These are phyloP conservation scores for Trichoderma arundinaceum DNA, from an alignment of 2,329 filamentous ascomycete species.

Conservation along the genomic window DNA sequence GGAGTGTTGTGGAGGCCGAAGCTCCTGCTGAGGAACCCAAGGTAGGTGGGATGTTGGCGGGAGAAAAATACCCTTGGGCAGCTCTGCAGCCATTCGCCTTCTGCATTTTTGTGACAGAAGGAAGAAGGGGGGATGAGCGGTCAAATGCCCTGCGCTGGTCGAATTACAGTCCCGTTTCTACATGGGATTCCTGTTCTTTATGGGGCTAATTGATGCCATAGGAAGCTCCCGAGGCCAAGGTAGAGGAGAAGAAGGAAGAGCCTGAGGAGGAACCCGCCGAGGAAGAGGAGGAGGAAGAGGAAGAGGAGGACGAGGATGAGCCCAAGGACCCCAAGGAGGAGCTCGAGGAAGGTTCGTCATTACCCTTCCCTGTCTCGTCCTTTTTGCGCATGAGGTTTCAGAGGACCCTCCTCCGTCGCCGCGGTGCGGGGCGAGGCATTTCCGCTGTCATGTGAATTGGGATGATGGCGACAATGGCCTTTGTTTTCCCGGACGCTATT, in stretches of 20 bases:
- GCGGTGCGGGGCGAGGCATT: slow-evolving; percentile 33
- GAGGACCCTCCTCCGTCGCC: slow-evolving; percentile 7
- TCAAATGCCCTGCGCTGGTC: slow-evolving; percentile 1
- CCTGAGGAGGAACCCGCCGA: slow-evolving; percentile 57
- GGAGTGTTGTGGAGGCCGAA: slow-evolving; percentile 69
- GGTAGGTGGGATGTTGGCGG: slow-evolving; percentile 46
- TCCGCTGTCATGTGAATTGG: slow-evolving; percentile 31
- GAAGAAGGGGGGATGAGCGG: background rate
- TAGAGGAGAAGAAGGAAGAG: slow-evolving; percentile 54
- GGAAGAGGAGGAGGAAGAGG: slow-evolving; percentile 65
- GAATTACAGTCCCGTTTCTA: background rate
- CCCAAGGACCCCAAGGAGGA: slow-evolving; percentile 86
- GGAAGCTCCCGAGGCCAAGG: slow-evolving; percentile 45
- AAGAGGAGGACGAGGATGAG: slow-evolving; percentile 79
- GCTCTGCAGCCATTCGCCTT: slow-evolving; percentile 20
- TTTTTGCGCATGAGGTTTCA: slow-evolving; percentile 11
- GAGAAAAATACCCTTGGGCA: slow-evolving; percentile 18
- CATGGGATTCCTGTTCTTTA: background rate
- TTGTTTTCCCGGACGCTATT: background rate
- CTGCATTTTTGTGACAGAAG: background rate
- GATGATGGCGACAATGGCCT: background rate
- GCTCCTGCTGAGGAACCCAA: slow-evolving; percentile 69
- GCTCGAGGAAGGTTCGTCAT: slow-evolving; percentile 83
- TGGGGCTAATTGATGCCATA: slow-evolving; percentile 34
- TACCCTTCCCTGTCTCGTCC: background rate